Evolutionary conservation across 148 eudicot species (phyloP).

Genomic region (Fagopyrum tataricum): DNA sequence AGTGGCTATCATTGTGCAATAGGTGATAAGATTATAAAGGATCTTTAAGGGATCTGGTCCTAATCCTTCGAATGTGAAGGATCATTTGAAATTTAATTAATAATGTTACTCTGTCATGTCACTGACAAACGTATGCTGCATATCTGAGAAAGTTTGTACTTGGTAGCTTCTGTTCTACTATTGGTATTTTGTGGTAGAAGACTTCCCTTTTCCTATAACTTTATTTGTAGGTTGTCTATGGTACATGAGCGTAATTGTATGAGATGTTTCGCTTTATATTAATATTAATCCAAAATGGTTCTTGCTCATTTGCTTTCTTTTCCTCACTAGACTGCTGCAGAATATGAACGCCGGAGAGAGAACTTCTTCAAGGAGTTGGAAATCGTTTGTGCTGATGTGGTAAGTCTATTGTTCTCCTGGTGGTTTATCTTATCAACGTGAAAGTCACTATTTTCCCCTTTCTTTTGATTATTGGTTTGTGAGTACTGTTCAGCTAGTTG

Average conservation of each 20-base stretch:
- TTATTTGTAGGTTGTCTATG: background rate
- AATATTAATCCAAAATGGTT: background rate
- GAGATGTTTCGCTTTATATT: background rate
- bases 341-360: slow-evolving; percentile 68
- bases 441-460: background rate
- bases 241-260: background rate
- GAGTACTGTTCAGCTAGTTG: background rate
- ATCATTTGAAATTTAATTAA: too few species aligned
- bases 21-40: too few species aligned
- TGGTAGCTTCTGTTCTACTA: background rate
- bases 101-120: too few species aligned
- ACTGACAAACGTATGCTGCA: too few species aligned
- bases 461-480: background rate
- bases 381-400: slow-evolving; percentile 87
- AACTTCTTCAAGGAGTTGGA: slow-evolving; percentile 84
- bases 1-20: too few species aligned
- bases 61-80: too few species aligned
- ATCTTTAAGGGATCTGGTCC: too few species aligned
- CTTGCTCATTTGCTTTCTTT: background rate
- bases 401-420: slow-evolving; percentile 23
- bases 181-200: background rate
- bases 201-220: background rate
- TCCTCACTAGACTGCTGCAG: slow-evolving; percentile 61
- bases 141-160: too few species aligned
- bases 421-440: slow-evolving; percentile 3